Conservation (phyloP, 1,139 yeast genomes). For the Taphrina pruni region DNA sequence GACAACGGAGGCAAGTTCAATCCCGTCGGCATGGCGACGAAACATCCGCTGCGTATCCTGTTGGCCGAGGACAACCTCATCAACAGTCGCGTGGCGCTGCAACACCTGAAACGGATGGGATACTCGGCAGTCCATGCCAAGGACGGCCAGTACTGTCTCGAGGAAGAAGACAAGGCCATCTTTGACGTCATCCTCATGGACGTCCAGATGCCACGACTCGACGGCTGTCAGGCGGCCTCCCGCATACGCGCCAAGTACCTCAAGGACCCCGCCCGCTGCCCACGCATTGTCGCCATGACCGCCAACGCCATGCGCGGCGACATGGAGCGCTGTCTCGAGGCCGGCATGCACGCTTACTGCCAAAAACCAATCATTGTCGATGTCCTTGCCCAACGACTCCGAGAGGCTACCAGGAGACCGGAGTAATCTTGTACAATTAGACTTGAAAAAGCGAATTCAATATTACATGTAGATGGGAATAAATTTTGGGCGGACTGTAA, state of each 20-base stretch:
- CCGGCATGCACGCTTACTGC: conserved; percentile 89
- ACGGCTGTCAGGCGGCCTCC: conserved; percentile 79
- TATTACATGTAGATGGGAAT: neutral
- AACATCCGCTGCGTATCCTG: conserved; percentile 53
- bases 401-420: conserved; percentile 19
- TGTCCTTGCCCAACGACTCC: conserved; percentile 31
- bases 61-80: conserved; percentile 40
- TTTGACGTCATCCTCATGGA: conserved; percentile 91
- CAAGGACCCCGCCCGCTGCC: conserved; percentile 11
- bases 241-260: conserved; percentile 48
- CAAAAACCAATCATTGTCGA: conserved; percentile 65
- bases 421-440: neutral
- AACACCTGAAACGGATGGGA: conserved; percentile 34
- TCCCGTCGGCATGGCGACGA: conserved; percentile 23
- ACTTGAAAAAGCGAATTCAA: neutral
- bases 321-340: conserved; percentile 77
- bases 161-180: conserved; percentile 68
- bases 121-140: conserved; percentile 33
- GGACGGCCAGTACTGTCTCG: conserved; percentile 81
- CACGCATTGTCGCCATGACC: conserved; percentile 77
- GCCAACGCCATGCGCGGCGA: conserved; percentile 94
- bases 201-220: conserved; percentile 94
- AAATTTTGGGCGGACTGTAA: neutral
- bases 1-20: conserved; percentile 10
- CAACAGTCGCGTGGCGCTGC: conserved; percentile 33